A percentile compares a stretch with the other conserved stretches of the same genome.
Conservation (phyloP, 1,284 basidiomycete species). For the Austroboletus novae-zelandiae region DNA sequence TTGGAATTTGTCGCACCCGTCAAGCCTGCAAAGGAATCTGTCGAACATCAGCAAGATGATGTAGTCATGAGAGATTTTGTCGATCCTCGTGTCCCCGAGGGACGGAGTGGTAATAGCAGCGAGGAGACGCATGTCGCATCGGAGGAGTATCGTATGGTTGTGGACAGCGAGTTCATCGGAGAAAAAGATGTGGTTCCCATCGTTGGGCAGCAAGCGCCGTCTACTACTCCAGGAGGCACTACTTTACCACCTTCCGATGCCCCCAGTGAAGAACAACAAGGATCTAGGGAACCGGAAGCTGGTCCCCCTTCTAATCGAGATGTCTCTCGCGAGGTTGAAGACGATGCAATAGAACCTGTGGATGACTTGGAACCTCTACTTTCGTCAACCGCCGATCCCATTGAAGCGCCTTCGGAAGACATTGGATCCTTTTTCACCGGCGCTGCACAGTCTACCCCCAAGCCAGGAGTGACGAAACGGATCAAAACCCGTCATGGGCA, state of each 20-base stretch:
- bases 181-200: conserved; percentile 2
- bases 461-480: conserved; percentile 31
- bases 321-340: conserved; percentile 14
- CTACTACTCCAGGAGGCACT: background rate
- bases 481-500: conserved; percentile 39
- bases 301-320: background rate
- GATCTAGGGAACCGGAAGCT: background rate
- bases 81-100: background rate
- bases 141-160: conserved; percentile 18
- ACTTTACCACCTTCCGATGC: background rate
- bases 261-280: background rate
- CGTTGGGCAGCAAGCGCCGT: background rate
- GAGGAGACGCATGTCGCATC: conserved; percentile 24
- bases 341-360: conserved; percentile 34
- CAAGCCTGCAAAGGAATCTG: background rate
- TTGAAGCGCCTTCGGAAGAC: conserved; percentile 23
- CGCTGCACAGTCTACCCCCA: conserved; percentile 19
- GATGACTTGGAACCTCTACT: conserved; percentile 25
- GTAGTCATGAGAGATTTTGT: conserved; percentile 5
- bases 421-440: background rate
- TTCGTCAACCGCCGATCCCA: conserved; percentile 22
- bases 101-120: conserved; percentile 6
- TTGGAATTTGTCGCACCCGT: background rate
- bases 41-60: background rate
- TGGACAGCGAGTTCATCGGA: conserved; percentile 10